phyloP scores from a whole-genome alignment of 192 early-diverging fungal genomes.

The Entophlyctis luteolus region DNA sequence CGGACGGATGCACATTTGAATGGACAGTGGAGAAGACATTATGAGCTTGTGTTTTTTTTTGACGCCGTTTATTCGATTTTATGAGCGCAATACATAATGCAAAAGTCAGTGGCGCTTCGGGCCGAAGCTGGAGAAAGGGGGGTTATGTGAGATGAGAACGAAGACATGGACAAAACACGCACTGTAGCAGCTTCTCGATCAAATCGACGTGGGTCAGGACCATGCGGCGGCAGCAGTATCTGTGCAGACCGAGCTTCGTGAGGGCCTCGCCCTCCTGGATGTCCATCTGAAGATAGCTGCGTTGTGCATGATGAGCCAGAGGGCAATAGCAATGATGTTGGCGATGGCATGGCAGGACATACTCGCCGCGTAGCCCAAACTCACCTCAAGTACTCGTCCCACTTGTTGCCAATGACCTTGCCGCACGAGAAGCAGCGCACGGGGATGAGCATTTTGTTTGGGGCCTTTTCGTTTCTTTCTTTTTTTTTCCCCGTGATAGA shows the following conservation, averaged over 20 bases:
- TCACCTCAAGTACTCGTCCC: conserved; percentile 83
- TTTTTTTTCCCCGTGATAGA: conserved; percentile 10
- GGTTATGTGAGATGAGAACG: neutral
- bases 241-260: conserved; percentile 50
- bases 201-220: conserved; percentile 95
- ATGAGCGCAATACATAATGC: too few species aligned
- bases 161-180: neutral
- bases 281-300: conserved; percentile 46
- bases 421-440: conserved; percentile 97
- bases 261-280: conserved; percentile 69
- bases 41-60: neutral
- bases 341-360: too few species aligned
- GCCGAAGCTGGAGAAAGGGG: neutral
- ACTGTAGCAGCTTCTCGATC: conserved; percentile 97
- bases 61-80: too few species aligned
- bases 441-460: conserved; percentile 86
- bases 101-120: neutral
- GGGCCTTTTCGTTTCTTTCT: conserved; percentile 6
- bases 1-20: conserved; percentile 27
- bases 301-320: too few species aligned
- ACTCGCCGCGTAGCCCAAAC: conserved; percentile 40
- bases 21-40: conserved; percentile 2
- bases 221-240: conserved; percentile 98
- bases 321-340: neutral
- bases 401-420: conserved; percentile 97